A percentile compares a stretch with the other conserved stretches of the same genome.
phyloP scores from a whole-genome alignment of 2,329 filamentous ascomycete genomes.

The Alternaria sp. region DNA sequence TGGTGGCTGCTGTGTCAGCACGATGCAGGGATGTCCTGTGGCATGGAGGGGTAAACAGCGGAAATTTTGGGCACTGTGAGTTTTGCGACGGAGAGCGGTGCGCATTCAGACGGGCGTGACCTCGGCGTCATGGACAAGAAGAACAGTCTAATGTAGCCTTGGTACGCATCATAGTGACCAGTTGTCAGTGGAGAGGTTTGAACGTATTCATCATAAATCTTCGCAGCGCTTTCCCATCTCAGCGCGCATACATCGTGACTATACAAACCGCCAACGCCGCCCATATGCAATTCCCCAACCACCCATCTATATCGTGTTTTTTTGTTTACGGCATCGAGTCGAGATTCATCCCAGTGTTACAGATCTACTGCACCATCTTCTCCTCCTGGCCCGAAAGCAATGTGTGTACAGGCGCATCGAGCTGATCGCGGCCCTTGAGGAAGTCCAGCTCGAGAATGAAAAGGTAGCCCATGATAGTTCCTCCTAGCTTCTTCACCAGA shows the following conservation, averaged over 20 bases:
- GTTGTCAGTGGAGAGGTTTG: not conserved
- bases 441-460: constrained; percentile 97
- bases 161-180: not conserved
- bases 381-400: constrained; percentile 74
- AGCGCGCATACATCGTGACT: constrained; percentile 5
- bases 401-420: constrained; percentile 83
- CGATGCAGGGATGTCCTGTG: not conserved
- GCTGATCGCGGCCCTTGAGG: constrained; percentile 89
- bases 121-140: too few relatives aligned
- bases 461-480: constrained; percentile 84
- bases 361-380: constrained; percentile 26
- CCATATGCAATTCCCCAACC: constrained; percentile 24
- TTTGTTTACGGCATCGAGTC: constrained; percentile 8
- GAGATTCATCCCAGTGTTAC: not conserved
- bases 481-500: constrained; percentile 86
- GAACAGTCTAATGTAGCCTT: too few relatives aligned
- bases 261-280: constrained; percentile 30
- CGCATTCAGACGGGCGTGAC: not conserved
- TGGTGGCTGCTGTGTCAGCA: not conserved
- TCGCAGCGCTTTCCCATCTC: not conserved
- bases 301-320: constrained; percentile 20
- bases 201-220: constrained; percentile 3
- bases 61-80: constrained; percentile 8
- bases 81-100: constrained; percentile 13
- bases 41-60: constrained; percentile 21